Evolutionary conservation across 352 stramenopile genomes (phyloP), one percentile per base, ranked within the genome.

Genomic region (Pythium insidiosum): DNA sequence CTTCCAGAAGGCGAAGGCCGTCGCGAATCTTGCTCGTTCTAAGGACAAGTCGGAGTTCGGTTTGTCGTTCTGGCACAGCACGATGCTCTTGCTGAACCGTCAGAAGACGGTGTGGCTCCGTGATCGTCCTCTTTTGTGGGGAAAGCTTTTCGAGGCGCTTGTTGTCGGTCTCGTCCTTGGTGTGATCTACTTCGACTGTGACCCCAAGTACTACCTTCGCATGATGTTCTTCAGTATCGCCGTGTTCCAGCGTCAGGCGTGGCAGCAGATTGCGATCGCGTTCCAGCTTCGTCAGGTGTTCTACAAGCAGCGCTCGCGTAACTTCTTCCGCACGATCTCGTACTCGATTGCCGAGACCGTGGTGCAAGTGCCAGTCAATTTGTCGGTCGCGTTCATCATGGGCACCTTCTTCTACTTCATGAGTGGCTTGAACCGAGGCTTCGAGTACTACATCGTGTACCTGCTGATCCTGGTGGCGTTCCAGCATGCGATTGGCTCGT

Each of bases 391-490:
- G 22, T 68, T 78, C 21, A 49, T 78, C n/a, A 26, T 74, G 6
- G 68, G 86, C 53, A 72, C 84, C 12, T 69, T 78, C 55, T 78
- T 83, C 50, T 96, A 96, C 63, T 96, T 85, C 47, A 92, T 95
- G 73, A 88, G 88, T 54, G 84, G 83, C 0, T 56, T 96, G 28
- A 72, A 60, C 4, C 44, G 45, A 1, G 63, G 70, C 25, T 74
- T 82, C 26, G 50, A 65, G 33, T 78, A 80, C 46, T 94, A 77
- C 54, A 67, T 95, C 33, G 68, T 87, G 16, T 95, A 82, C 38
- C 61, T 88, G 43, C 43, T 75, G 1, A 73, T 94, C 26, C 50
- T 94, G 11, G 56, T 94, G 24, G 56, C 52, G 1, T 96, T 95
- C 65, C 64, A 82, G 53, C 73, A 86, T 40, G 69, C 69, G 9